Evolutionary conservation across 495 filamentous ascomycete genomes (phyloP).

Genomic region (Pyrenula massariospora): DNA sequence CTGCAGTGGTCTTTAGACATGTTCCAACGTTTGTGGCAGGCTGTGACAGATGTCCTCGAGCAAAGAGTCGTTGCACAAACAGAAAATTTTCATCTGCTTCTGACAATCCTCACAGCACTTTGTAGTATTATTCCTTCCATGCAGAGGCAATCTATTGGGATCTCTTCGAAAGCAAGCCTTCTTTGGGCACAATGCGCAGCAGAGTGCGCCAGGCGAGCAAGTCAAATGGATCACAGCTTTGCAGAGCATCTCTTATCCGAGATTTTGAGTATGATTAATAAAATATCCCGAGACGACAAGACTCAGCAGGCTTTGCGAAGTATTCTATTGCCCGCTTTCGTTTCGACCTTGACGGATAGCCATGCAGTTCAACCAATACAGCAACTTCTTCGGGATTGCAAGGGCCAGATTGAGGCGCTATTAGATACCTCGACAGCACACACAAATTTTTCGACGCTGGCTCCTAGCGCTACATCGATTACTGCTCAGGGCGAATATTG

Average conservation of each 20-base stretch:
- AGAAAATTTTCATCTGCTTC: background rate
- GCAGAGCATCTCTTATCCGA: background rate
- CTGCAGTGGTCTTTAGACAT: background rate
- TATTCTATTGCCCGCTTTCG: background rate
- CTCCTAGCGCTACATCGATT: too few species aligned
- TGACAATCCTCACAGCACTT: background rate
- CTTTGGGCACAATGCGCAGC: background rate
- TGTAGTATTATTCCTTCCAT: background rate
- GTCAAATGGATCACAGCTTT: background rate
- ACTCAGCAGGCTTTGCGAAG: background rate
- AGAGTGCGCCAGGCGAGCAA: constrained; percentile 5
- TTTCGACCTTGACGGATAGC: background rate
- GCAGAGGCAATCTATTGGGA: background rate
- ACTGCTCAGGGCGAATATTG: too few species aligned
- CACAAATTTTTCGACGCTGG: too few species aligned
- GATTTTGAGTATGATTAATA: background rate
- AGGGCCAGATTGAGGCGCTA: too few species aligned
- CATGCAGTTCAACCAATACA: background rate
- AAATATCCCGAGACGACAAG: background rate
- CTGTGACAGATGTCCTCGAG: background rate
- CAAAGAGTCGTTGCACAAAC: background rate
- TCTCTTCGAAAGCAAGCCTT: background rate
- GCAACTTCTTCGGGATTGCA: too few species aligned
- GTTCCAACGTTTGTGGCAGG: background rate
- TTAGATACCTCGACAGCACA: too few species aligned